Evolutionary conservation across 208 protist species (phyloP).

Genomic region (Acanthamoeba castellanii): DNA sequence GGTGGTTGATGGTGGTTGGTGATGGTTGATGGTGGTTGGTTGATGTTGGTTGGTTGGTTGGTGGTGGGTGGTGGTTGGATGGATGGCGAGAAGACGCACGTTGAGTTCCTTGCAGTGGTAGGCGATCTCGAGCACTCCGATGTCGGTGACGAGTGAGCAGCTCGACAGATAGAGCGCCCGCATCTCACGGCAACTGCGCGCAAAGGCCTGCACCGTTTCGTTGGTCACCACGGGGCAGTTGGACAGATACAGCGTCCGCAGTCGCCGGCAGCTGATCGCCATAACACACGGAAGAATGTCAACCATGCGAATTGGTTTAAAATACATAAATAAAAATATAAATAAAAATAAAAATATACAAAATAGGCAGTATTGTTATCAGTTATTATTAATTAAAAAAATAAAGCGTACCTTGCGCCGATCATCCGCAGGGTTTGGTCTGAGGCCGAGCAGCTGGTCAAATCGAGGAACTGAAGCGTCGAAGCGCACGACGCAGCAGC

Average conservation of each 20-base stretch:
- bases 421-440: not conserved
- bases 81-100: not conserved
- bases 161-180: constrained; percentile 20
- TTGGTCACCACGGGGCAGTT: not conserved
- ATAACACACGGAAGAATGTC: not conserved
- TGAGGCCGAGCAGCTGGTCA: not conserved
- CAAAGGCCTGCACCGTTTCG: not conserved
- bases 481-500: not conserved
- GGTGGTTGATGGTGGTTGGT: too few species aligned
- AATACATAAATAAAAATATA: not conserved
- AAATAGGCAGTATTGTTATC: not conserved
- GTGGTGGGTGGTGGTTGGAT: too few species aligned
- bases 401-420: not conserved
- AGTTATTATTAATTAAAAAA: not conserved
- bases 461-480: not conserved
- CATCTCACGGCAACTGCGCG: constrained; percentile 18
- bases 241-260: constrained; percentile 7
- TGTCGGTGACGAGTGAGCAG: not conserved
- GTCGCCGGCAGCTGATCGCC: not conserved
- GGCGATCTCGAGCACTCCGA: constrained; percentile 10
- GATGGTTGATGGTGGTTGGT: too few species aligned
- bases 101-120: constrained; percentile 46
- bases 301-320: not conserved
- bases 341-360: too few species aligned
- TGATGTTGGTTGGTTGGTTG: too few species aligned